Evolutionary conservation across 148 eudicot species (phyloP).

Genomic region (Rhododendron ferrugineum): DNA sequence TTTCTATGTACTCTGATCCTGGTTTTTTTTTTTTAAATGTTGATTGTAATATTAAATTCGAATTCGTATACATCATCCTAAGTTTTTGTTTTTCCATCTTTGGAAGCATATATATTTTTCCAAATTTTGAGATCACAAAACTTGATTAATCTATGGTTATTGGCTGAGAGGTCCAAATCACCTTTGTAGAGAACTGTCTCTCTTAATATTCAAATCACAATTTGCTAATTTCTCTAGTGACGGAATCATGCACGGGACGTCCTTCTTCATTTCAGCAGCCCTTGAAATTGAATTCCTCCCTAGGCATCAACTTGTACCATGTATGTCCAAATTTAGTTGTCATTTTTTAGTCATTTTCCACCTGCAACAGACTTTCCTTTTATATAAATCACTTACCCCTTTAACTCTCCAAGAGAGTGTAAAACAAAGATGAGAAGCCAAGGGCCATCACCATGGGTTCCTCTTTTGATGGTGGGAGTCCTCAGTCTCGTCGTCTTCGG

Average conservation of each 20-base stretch:
- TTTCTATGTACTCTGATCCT: no score
- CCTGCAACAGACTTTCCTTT: neutral
- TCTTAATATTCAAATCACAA: no score
- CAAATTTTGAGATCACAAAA: neutral
- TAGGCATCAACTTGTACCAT: neutral
- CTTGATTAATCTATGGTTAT: neutral
- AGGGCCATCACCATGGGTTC: constrained; percentile 40
- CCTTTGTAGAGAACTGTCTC: neutral
- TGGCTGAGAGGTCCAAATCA: neutral
- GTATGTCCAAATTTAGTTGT: neutral
- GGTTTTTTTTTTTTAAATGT: neutral
- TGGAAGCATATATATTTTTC: no score
- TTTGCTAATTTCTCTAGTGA: neutral
- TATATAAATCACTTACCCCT: neutral
- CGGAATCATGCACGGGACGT: neutral
- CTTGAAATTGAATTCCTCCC: no score
- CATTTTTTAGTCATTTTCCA: neutral
- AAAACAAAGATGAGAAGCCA: constrained; percentile 13
- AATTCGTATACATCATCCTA: neutral
- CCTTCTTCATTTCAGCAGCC: neutral
- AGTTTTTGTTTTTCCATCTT: no score
- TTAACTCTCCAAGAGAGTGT: neutral
- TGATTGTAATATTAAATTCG: neutral
- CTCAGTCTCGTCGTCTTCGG: constrained; percentile 12
- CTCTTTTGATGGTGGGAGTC: constrained; percentile 22